Evolutionary conservation across 1,139 yeast genomes (phyloP), one percentile per base, ranked within the genome.

Genomic region (Yamadazyma sp.): DNA sequence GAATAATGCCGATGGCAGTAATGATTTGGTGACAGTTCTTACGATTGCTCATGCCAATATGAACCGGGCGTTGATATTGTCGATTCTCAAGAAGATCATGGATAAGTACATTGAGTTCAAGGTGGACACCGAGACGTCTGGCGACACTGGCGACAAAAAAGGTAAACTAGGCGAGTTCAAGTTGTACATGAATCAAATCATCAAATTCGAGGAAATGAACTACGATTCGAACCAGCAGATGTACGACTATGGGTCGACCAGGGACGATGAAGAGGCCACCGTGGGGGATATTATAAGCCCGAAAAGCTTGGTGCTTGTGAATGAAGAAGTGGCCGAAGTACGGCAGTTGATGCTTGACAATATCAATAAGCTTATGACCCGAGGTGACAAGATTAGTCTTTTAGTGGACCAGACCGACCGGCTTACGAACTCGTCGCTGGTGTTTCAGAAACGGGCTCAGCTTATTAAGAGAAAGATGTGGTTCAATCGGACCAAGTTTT

Each of bases 321-420:
- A 64, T 37, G 76, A 68, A 43, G 82, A 77, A 38, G 71, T 76
- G 3, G 72, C 67, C 33, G 80, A 76, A 48, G 80, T 78, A 10
- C 59, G 80, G 34, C 74, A 72, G 37, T 61, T 82, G 35, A 82
- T 82, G 88, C 75, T 79, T 52, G 86, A 81, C 43, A 82, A 82
- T 51, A 80, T 82, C 40, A 82, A 78, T 50, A 78, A 77, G 52
- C 66, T 89, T 18, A 67, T 89, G 53, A 81, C 80, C 52, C 73
- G 97, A 40, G 96, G 95, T 10, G 96, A 88, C 52, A 74, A 86
- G 41, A 79, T 89, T 42, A 79, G 80, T 45, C 61, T 77, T 35
- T 69, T 89, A 44, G 95, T 88, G 13, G 86, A 83, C 56, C 89
- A 89, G 56, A 88, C 96, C 1, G 86, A 86, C 46, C 70, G 82